Base-by-base conservation (phyloP, 2,329 filamentous ascomycete species). In the Colletotrichum cordylinicola region DNA sequence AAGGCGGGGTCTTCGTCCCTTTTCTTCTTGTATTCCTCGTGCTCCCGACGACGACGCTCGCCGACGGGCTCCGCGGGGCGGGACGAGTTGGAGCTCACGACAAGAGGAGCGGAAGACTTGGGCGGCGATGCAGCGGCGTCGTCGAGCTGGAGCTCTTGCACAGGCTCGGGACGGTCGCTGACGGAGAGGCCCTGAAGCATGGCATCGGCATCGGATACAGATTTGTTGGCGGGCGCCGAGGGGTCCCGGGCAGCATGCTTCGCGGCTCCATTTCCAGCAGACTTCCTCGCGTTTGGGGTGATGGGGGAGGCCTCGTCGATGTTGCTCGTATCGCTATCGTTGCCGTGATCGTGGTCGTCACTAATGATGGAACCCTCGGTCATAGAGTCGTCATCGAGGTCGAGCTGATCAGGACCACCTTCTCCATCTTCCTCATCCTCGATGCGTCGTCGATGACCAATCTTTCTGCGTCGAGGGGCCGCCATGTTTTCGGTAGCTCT, bases 1-100 rank as follows among this genome's bases (percentile, higher is more conserved):
- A 98, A 98, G 13, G 96, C 93, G 43, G 96, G 96, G 83, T 98
- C 95, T 80, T 95, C 93, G 82, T 98, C 95, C 80, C 95, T 91
- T 84, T 95, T 95, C 86, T 94, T 95, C 86, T 94, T 93, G 86
- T 98, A 98, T 82, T 98, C 95, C 78, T 98, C 96, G 81, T 98
- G 95, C 82, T 98, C 96, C 79, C 94, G 93, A 78, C 94, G 92
- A 84, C 94, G 93, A 78, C 92, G 90, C 78, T 97, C 94, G 69
- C 91, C 90, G 74, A 91, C 87, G 39, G 90, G 89, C 80, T 93
- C 92, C 78, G 89, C 87, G 66, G 86, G 82, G 67, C 85, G 85
- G n/a, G 85, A 86, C 33, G 88, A 87, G 66, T 86, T 85, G 12
- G 90, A 91, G 83, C 89, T 91, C 75, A 91, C 89, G 21, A 91